Conservation (phyloP, 179 eudicot genomes). For the Heliamphora pulchella region DNA sequence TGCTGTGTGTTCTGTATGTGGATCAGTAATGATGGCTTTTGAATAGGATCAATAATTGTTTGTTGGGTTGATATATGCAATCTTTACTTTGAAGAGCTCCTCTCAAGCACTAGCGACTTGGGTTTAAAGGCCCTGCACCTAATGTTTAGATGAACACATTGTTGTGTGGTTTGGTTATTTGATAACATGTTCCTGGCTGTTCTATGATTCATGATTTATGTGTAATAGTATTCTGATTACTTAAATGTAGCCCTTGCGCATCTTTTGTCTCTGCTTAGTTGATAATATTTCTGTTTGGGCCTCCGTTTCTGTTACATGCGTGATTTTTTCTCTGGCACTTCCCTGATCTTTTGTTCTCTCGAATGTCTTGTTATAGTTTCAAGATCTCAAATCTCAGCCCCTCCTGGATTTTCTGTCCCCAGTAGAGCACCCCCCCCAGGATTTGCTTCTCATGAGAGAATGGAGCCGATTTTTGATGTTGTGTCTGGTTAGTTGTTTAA, state of each 20-base stretch:
- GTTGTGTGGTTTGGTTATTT: too few species aligned
- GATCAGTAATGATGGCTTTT: too few species aligned
- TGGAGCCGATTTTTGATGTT: slow-evolving; percentile 42
- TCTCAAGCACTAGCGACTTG: too few species aligned
- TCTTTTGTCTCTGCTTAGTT: not conserved
- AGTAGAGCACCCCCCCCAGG: slow-evolving; percentile 91
- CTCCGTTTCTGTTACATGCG: not conserved
- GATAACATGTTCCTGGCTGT: not conserved
- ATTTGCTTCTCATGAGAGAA: slow-evolving; percentile 60
- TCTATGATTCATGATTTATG: not conserved
- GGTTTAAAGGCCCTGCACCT: too few species aligned
- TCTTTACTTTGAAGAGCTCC: too few species aligned
- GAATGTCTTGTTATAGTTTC: slow-evolving; percentile 33
- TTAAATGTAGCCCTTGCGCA: not conserved
- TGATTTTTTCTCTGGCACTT: not conserved
- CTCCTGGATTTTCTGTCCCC: slow-evolving; percentile 79
- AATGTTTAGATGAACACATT: too few species aligned
- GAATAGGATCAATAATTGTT: too few species aligned
- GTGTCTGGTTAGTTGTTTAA: slow-evolving; percentile 52
- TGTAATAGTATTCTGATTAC: too few species aligned
- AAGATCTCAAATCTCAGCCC: slow-evolving; percentile 75
- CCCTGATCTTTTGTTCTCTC: slow-evolving; percentile 5
- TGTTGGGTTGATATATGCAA: not conserved
- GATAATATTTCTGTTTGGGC: not conserved
- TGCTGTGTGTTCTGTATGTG: not conserved